Evolutionary conservation across 164 flowering plant genomes (phyloP).

Genomic region (Buxus sempervirens): DNA sequence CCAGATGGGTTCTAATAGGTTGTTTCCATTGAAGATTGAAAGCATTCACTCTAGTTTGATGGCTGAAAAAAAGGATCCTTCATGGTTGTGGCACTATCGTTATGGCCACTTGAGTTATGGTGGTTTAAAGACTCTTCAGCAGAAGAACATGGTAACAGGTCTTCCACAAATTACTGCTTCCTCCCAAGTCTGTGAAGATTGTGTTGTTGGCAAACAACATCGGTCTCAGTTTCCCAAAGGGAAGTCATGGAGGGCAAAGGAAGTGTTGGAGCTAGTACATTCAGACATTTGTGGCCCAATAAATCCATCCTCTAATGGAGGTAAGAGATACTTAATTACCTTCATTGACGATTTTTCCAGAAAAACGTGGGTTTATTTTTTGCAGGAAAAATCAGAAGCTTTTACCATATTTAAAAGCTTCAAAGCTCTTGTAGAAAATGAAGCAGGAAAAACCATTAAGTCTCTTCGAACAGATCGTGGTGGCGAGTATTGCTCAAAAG

Average conservation of each 20-base stretch:
- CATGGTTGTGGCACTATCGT: conserved; percentile 2
- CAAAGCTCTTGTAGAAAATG: conserved; percentile 7
- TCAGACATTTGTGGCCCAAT: conserved; percentile 11
- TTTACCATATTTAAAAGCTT: conserved; percentile 1
- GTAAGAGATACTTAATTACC: conserved; percentile 3
- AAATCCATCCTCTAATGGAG: conserved; percentile 11
- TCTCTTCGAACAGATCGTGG: conserved; percentile 2
- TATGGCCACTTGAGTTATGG: conserved; percentile 6
- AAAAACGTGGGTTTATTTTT: conserved; percentile 13
- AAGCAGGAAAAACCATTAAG: conserved; percentile 1
- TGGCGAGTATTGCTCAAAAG: conserved; percentile 4
- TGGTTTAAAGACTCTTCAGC: background rate
- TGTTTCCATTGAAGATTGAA: conserved; percentile 14
- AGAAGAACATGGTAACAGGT: conserved; percentile 1
- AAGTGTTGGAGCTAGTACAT: conserved; percentile 10
- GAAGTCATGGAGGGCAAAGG: conserved; percentile 9
- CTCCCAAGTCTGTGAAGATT: conserved; percentile 9
- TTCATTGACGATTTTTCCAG: background rate
- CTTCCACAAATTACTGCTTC: conserved; percentile 7
- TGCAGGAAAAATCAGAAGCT: conserved; percentile 3
- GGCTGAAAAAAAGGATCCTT: conserved; percentile 4
- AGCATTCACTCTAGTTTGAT: background rate
- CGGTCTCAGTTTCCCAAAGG: background rate
- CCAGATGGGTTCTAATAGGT: conserved; percentile 3
- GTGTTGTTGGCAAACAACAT: conserved; percentile 3